Evolutionary conservation across 2,329 filamentous ascomycete genomes (phyloP).

Genomic region (Tothia fuscella): DNA sequence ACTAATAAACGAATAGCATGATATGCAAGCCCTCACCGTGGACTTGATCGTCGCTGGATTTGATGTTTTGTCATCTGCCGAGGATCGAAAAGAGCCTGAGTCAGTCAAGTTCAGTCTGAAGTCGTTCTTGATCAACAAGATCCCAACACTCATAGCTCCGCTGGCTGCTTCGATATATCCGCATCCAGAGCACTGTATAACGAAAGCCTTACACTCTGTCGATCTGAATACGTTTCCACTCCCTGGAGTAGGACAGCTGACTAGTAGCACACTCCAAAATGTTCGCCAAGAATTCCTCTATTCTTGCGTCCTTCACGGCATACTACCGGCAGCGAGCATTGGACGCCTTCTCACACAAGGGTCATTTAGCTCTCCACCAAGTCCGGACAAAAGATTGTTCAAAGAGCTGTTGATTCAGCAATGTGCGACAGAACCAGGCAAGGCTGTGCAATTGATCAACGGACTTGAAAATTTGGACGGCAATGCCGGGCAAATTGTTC

Average conservation of each 20-base stretch:
- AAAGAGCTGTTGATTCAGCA: slow-evolving; percentile 70
- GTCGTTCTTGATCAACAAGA: slow-evolving; percentile 71
- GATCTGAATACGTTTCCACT: slow-evolving; percentile 53
- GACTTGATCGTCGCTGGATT: slow-evolving; percentile 84
- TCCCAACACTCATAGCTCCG: slow-evolving; percentile 49
- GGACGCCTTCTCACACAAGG: slow-evolving; percentile 73
- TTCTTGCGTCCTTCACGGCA: slow-evolving; percentile 73
- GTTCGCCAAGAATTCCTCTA: slow-evolving; percentile 79
- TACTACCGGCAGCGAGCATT: slow-evolving; percentile 70
- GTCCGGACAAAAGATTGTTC: slow-evolving; percentile 54
- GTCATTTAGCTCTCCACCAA: slow-evolving; percentile 65
- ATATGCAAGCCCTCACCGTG: slow-evolving; percentile 63
- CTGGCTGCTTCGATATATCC: slow-evolving; percentile 47
- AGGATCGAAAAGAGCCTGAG: slow-evolving; percentile 54
- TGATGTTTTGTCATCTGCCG: slow-evolving; percentile 76
- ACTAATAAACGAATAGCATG: slow-evolving; percentile 39
- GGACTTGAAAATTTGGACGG: slow-evolving; percentile 86
- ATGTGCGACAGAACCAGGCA: slow-evolving; percentile 64
- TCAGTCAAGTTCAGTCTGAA: slow-evolving; percentile 60
- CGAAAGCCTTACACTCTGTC: slow-evolving; percentile 51
- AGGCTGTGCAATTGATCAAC: slow-evolving; percentile 61
- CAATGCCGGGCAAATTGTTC: slow-evolving; percentile 75
- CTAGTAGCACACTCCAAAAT: slow-evolving; percentile 45
- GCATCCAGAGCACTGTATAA: slow-evolving; percentile 52
- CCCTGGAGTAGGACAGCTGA: slow-evolving; percentile 42